Conservation (phyloP, 2,329 filamentous ascomycete genomes). For the Ceratocystis variospora region DNA sequence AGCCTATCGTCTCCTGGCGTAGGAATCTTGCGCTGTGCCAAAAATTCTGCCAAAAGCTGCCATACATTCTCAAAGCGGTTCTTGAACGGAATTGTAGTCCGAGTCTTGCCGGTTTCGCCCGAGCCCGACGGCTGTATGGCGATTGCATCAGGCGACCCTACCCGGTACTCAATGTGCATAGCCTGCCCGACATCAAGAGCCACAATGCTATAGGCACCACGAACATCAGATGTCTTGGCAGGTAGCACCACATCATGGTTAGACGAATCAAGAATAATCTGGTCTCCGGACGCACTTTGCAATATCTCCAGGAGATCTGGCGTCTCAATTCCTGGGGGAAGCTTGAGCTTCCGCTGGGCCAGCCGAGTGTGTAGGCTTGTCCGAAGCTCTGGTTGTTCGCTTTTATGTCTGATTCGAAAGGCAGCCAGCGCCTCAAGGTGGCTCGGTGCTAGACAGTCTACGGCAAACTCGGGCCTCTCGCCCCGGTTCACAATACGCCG, state of each 20-base stretch:
- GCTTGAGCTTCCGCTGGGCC: slow-evolving; percentile 3
- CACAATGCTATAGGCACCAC: slow-evolving; percentile 60
- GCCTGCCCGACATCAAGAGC: slow-evolving; percentile 48
- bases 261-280: slow-evolving; percentile 47
- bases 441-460: slow-evolving; percentile 2
- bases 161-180: slow-evolving; percentile 43
- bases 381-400: neutral
- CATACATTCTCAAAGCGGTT: slow-evolving; percentile 30
- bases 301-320: slow-evolving; percentile 43
- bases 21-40: slow-evolving; percentile 24
- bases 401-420: neutral
- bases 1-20: slow-evolving; percentile 20
- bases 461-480: neutral
- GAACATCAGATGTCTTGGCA: slow-evolving; percentile 30
- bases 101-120: neutral
- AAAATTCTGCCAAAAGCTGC: slow-evolving; percentile 37
- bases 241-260: slow-evolving; percentile 30
- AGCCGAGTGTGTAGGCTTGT: neutral
- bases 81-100: slow-evolving; percentile 25
- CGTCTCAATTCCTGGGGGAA: slow-evolving; percentile 24
- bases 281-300: slow-evolving; percentile 28
- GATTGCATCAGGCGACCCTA: slow-evolving; percentile 32
- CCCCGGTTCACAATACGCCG: neutral
- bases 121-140: slow-evolving; percentile 3
- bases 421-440: slow-evolving; percentile 3